These are phyloP conservation scores for Guyanaporus albipodus DNA, from an alignment of 768 basidiomycete species.

Conservation along the genomic window DNA sequence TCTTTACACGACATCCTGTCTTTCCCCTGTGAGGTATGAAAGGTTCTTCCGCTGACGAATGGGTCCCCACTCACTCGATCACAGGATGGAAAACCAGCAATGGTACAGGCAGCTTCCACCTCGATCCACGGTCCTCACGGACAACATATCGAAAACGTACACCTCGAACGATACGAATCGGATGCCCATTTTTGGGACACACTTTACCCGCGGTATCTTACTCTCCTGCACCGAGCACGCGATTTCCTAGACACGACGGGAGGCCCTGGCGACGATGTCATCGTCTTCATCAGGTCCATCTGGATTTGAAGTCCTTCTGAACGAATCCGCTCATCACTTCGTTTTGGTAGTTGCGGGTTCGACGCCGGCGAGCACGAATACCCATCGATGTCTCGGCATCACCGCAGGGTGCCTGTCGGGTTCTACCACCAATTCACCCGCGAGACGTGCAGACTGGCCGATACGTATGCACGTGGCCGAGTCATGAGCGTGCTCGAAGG, in stretches of 20 bases:
- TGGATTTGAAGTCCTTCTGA: background rate
- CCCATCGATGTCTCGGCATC: constrained; percentile 86
- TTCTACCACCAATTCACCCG: constrained; percentile 83
- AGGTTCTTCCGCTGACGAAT: background rate
- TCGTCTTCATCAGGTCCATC: constrained; percentile 84
- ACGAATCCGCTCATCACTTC: background rate
- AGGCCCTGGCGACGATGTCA: constrained; percentile 59
- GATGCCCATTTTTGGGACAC: constrained; percentile 20
- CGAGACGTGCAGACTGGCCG: constrained; percentile 64
- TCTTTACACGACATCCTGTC: constrained; percentile 93
- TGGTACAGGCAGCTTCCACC: constrained; percentile 81
- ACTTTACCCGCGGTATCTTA: constrained; percentile 63
- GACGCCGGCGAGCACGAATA: constrained; percentile 94
- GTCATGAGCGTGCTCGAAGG: constrained; percentile 91
- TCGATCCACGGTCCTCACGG: constrained; percentile 18
- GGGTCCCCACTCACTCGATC: constrained; percentile 2
- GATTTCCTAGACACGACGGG: constrained; percentile 69
- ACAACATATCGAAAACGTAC: constrained; percentile 29
- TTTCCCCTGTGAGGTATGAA: constrained; percentile 86
- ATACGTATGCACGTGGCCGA: constrained; percentile 60
- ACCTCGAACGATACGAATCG: constrained; percentile 16
- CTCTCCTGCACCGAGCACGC: constrained; percentile 61
- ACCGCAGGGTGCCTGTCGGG: constrained; percentile 79
- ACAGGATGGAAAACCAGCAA: constrained; percentile 73
- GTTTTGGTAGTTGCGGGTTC: constrained; percentile 71